A percentile compares a stretch with the other conserved stretches of the same genome.
phyloP scores from a whole-genome alignment of 2,329 filamentous ascomycete species.

The Sphaerulina vaccinii region DNA sequence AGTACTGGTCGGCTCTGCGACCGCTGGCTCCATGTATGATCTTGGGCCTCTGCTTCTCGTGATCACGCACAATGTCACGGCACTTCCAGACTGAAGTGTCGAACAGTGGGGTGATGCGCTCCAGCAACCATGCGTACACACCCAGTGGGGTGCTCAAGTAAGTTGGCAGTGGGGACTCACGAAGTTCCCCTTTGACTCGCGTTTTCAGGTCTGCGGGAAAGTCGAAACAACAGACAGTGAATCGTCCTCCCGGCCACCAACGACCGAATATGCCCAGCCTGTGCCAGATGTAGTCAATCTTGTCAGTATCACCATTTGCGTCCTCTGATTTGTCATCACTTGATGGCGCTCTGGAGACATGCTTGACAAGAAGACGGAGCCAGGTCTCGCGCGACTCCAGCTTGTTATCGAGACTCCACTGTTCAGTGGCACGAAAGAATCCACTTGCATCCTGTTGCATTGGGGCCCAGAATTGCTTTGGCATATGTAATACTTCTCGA shows the following conservation, averaged over 20 bases:
- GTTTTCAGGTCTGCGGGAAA: background rate
- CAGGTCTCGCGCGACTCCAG: slow-evolving; percentile 4
- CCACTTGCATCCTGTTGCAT: slow-evolving; percentile 5
- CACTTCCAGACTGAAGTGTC: slow-evolving; percentile 6
- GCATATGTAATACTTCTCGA: background rate
- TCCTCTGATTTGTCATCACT: background rate
- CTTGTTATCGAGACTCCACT: background rate
- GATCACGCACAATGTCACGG: slow-evolving; percentile 2
- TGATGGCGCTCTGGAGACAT: background rate
- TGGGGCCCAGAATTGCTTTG: background rate
- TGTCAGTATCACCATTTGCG: background rate
- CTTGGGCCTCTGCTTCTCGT: slow-evolving; percentile 1
- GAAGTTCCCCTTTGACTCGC: background rate
- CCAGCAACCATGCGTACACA: background rate
- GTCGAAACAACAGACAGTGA: slow-evolving; percentile 5
- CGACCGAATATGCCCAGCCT: slow-evolving; percentile 4
- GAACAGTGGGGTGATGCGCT: background rate
- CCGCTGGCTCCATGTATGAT: background rate
- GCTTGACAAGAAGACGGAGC: slow-evolving; percentile 6
- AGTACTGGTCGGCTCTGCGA: background rate
- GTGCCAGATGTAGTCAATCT: slow-evolving; percentile 6
- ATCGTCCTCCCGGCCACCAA: background rate
- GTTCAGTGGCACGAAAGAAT: slow-evolving; percentile 1
- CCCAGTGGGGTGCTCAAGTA: background rate
- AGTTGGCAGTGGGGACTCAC: background rate